Conservation (phyloP, 805 yeast genomes). For the Wickerhamomyces canadensis region DNA sequence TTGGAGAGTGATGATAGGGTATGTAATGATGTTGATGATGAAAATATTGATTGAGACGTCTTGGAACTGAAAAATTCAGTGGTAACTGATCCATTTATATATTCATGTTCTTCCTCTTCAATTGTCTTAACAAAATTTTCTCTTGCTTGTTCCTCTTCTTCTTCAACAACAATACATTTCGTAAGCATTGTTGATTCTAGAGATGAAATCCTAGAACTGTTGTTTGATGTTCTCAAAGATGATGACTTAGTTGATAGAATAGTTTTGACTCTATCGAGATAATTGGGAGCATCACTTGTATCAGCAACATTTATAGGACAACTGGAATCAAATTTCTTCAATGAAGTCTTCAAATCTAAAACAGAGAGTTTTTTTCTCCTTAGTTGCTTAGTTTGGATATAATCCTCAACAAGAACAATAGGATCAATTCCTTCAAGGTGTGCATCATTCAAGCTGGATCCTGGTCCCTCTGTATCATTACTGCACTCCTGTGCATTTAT, state of each 20-base stretch:
- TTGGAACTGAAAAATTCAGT: slow-evolving; percentile 6
- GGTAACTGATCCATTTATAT: not conserved
- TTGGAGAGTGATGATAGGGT: slow-evolving; percentile 6
- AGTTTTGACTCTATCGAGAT: slow-evolving; percentile 11
- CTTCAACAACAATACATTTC: slow-evolving; percentile 1
- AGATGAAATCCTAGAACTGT: not conserved
- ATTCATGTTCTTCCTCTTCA: too few relatives aligned
- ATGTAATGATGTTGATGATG: slow-evolving; percentile 1
- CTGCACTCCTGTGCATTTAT: slow-evolving; percentile 11
- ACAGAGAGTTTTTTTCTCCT: slow-evolving; percentile 28
- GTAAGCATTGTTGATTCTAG: not conserved
- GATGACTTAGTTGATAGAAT: slow-evolving; percentile 5
- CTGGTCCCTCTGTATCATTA: slow-evolving; percentile 3
- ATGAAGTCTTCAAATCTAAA: slow-evolving; percentile 27
- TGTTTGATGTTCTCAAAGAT: not conserved
- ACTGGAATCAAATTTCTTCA: slow-evolving; percentile 9
- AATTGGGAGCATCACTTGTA: slow-evolving; percentile 4
- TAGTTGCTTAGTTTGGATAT: slow-evolving; percentile 30
- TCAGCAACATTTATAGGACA: not conserved
- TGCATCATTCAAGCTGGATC: not conserved
- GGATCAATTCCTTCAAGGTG: slow-evolving; percentile 18
- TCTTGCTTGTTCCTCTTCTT: not conserved
- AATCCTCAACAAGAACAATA: slow-evolving; percentile 51
- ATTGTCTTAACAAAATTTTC: too few relatives aligned
- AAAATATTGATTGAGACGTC: slow-evolving; percentile 3